Percentiles rank a stretch among this genome's conserved stretches.
These are phyloP conservation scores for Knoxdaviesia capensis DNA, from an alignment of 2,329 filamentous ascomycete genomes.

Conservation along the genomic window DNA sequence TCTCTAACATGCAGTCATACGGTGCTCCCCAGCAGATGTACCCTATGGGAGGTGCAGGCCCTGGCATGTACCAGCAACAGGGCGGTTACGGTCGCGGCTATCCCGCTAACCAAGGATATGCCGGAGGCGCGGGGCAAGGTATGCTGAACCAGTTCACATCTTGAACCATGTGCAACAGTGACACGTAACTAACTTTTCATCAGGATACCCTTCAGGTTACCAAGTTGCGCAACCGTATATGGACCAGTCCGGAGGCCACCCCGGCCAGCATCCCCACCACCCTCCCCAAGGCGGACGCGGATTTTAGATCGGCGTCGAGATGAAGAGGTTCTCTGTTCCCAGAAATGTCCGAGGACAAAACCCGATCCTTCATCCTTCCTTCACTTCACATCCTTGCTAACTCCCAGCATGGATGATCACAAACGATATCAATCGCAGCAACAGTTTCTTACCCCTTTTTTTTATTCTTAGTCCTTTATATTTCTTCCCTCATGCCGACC, in stretches of 20 bases:
- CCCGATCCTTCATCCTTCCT: too few species aligned
- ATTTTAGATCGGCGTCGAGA: too few species aligned
- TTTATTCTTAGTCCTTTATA: too few species aligned
- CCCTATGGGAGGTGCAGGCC: slow-evolving; percentile 8
- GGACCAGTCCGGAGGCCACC: slow-evolving; percentile 19
- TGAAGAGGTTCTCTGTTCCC: too few species aligned
- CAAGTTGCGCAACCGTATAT: slow-evolving; percentile 1
- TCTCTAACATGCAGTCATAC: slow-evolving; percentile 18
- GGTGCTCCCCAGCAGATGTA: slow-evolving; percentile 17
- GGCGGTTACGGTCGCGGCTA: slow-evolving; percentile 18
- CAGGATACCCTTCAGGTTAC: slow-evolving; percentile 1
- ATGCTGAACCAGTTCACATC: slow-evolving; percentile 5
- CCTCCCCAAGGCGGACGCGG: slow-evolving; percentile 8
- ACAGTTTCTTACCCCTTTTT: too few species aligned
- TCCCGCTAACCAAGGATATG: slow-evolving; percentile 15
- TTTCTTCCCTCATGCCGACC: too few species aligned
- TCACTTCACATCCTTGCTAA: too few species aligned
- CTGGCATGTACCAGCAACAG: slow-evolving; percentile 16
- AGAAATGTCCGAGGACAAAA: too few species aligned
- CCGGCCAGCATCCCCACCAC: slow-evolving; percentile 18
- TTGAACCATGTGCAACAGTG: not conserved
- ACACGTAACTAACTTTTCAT: not conserved
- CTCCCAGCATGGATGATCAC: too few species aligned
- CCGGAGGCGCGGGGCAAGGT: slow-evolving; percentile 19
- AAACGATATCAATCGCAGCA: too few species aligned